Evolutionary conservation across 768 basidiomycete species (phyloP).

Genomic region (Tricholoma matsutake): DNA sequence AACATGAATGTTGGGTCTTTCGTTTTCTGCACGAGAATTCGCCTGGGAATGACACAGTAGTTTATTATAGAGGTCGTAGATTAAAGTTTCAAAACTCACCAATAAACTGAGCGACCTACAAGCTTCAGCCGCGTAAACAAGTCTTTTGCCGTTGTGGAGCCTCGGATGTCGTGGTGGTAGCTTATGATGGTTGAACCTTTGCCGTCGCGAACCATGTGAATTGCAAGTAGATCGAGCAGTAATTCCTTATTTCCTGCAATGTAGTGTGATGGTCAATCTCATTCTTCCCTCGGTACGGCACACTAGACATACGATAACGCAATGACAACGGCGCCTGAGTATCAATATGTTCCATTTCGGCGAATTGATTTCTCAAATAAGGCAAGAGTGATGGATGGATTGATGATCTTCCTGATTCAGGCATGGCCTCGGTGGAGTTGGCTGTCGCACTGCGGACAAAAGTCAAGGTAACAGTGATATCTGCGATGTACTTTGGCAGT

Average conservation of each 20-base stretch:
- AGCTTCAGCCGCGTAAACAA: slow-evolving; percentile 35
- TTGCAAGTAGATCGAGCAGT: slow-evolving; percentile 46
- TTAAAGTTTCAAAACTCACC: slow-evolving; percentile 21
- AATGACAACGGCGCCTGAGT: slow-evolving; percentile 47
- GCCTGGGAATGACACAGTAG: not conserved
- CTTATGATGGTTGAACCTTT: slow-evolving; percentile 40
- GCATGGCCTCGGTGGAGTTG: slow-evolving; percentile 11
- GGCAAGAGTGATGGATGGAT: not conserved
- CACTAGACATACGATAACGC: slow-evolving; percentile 28
- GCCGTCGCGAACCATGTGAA: slow-evolving; percentile 50
- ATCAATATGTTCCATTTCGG: slow-evolving; percentile 40
- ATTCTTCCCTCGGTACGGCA: not conserved
- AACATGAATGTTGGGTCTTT: slow-evolving; percentile 55
- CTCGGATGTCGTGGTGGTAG: slow-evolving; percentile 34
- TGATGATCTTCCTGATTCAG: slow-evolving; percentile 7
- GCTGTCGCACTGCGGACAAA: slow-evolving; percentile 51
- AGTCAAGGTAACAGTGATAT: slow-evolving; percentile 55
- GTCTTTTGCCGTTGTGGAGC: slow-evolving; percentile 31
- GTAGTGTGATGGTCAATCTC: not conserved
- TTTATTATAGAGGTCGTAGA: slow-evolving; percentile 34
- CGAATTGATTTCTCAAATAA: not conserved
- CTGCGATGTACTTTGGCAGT: slow-evolving; percentile 13
- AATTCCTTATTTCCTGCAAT: slow-evolving; percentile 30
- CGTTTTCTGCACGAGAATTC: slow-evolving; percentile 17
- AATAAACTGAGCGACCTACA: slow-evolving; percentile 42